Evolutionary conservation across 805 yeast species (phyloP).

Genomic region (Ogataea methanolica): DNA sequence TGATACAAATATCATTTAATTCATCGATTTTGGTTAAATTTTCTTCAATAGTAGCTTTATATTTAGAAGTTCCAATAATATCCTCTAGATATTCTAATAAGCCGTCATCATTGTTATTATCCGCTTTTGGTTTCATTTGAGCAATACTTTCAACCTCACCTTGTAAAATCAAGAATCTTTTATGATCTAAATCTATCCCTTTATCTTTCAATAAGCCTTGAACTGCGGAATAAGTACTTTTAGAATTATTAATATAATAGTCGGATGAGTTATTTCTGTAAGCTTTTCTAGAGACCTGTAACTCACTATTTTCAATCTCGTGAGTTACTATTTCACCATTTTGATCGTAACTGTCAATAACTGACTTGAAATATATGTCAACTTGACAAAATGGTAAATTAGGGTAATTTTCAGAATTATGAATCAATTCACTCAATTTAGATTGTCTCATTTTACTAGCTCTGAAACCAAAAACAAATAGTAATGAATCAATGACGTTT

Average conservation of each 20-base stretch:
- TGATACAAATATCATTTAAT: constrained; percentile 75
- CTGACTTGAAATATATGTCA: constrained; percentile 82
- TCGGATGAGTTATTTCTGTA: constrained; percentile 69
- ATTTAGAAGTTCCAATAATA: constrained; percentile 89
- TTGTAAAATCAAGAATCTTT: constrained; percentile 88
- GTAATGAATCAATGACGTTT: constrained; percentile 95
- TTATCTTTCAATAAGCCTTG: constrained; percentile 66
- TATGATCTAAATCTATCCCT: constrained; percentile 93
- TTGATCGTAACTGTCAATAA: constrained; percentile 43
- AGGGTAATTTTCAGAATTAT: constrained; percentile 74
- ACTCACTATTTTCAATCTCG: constrained; percentile 47
- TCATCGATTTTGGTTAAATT: constrained; percentile 57
- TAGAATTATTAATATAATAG: constrained; percentile 67
- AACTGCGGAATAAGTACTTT: constrained; percentile 74
- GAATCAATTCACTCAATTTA: constrained; percentile 87
- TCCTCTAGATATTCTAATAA: constrained; percentile 91
- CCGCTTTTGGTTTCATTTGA: constrained; percentile 98
- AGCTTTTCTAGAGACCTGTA: constrained; percentile 80
- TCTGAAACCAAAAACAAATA: constrained; percentile 95
- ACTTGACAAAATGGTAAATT: constrained; percentile 75
- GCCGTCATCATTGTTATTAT: constrained; percentile 88
- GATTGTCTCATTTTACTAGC: constrained; percentile 97
- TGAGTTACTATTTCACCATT: constrained; percentile 30
- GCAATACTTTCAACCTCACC: constrained; percentile 99
- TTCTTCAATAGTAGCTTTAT: constrained; percentile 71